A percentile compares a stretch with the other conserved stretches of the same genome.
These are phyloP conservation scores for Ocimum tenuiflorum DNA, from an alignment of 257 asterid genomes.

Conservation along the genomic window DNA sequence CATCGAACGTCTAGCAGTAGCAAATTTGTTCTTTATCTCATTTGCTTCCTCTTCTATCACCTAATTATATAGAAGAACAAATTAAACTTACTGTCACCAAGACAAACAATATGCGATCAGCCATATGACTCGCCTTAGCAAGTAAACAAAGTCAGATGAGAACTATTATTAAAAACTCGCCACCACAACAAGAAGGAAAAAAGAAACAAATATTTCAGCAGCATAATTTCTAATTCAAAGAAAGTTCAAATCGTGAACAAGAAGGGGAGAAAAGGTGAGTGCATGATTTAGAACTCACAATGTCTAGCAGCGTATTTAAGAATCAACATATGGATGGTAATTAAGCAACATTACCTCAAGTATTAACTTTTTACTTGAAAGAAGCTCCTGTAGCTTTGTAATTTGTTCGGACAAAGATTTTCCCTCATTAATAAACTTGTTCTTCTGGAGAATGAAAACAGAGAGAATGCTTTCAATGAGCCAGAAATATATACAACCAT, in stretches of 20 bases:
- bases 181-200: background rate
- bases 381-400: slow-evolving; percentile 67
- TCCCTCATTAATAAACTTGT: slow-evolving; percentile 80
- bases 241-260: background rate
- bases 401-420: slow-evolving; percentile 65
- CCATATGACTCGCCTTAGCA: background rate
- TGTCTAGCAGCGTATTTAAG: background rate
- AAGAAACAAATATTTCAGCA: background rate
- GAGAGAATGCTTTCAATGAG: slow-evolving; percentile 7
- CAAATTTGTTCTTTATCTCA: slow-evolving; percentile 79
- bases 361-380: slow-evolving; percentile 69
- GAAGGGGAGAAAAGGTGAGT: background rate
- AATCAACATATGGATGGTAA: background rate
- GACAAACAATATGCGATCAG: slow-evolving; percentile 11
- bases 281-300: background rate
- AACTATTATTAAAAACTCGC: slow-evolving; percentile 8
- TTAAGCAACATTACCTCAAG: slow-evolving; percentile 51
- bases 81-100: background rate
- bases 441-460: slow-evolving; percentile 51
- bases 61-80: slow-evolving; percentile 27
- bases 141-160: slow-evolving; percentile 2
- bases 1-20: slow-evolving; percentile 78
- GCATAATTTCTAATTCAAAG: background rate
- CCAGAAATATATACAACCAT: background rate
- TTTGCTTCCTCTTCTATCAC: slow-evolving; percentile 78